These are phyloP conservation scores for Schizosaccharomyces versatilis DNA, from an alignment of 1,139 yeast genomes.

Conservation along the genomic window DNA sequence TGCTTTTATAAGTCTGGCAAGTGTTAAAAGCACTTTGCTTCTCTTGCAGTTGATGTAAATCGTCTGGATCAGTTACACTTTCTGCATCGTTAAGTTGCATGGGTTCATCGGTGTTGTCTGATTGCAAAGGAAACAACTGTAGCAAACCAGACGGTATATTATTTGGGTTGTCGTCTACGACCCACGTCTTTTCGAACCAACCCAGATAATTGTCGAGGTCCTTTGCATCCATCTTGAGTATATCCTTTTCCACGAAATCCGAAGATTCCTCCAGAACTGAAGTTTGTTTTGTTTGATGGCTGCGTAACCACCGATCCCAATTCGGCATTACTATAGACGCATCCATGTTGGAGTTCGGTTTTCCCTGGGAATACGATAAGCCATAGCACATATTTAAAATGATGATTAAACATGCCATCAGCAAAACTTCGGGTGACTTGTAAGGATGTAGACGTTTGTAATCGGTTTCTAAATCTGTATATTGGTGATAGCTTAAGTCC, in stretches of 20 bases:
- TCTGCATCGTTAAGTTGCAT: no score
- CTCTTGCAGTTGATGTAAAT: no score
- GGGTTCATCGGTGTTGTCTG: neutral
- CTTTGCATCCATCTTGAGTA: neutral
- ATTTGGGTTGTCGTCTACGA: neutral
- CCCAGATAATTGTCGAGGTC: neutral
- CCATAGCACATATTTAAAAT: neutral
- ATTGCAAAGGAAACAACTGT: neutral
- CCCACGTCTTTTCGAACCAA: neutral
- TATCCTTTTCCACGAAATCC: neutral
- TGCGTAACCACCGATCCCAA: neutral
- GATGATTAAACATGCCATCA: neutral
- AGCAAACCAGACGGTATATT: neutral
- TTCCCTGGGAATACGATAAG: neutral
- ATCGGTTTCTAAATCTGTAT: no score
- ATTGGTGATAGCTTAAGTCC: no score
- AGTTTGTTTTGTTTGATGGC: no score
- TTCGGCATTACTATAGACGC: neutral
- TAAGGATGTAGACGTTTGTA: no score
- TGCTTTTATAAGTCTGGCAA: no score
- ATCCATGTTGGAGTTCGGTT: neutral
- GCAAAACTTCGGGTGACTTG: neutral
- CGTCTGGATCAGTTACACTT: no score
- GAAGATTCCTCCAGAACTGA: neutral
- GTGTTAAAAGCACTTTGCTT: no score